Evolutionary conservation across 257 asterid species (phyloP), one percentile per base, ranked within the genome.

Genomic region (Plantago ovata): DNA sequence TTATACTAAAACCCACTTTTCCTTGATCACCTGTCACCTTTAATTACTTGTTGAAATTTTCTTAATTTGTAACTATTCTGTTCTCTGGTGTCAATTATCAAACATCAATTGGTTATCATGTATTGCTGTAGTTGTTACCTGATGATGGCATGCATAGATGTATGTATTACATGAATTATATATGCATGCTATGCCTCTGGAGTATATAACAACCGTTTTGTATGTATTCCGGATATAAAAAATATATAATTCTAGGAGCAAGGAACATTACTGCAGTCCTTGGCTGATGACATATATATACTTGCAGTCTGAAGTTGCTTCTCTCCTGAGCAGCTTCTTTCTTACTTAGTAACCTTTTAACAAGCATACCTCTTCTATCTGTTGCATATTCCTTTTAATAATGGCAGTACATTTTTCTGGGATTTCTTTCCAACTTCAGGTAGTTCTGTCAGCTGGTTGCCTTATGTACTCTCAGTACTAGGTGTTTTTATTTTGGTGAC

Each of bases 391-490:
- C 47, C 33, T 33, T 15, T 41, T 47, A 22, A n/a, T 68, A 68
- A 61, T 22, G 6, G 14, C 23, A 32, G 23, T 48, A 38, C 47
- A 38, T 64, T 38, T 32, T 9, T 28, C 36, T n/a, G 36, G 36
- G 36, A 28, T 28, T 44, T 10, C 66, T 48, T 64, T 43, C 67
- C 58, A 56, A 52, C 56, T 76, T 69, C 98, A 93, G 98, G 81
- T 71, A 86, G 86, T 75, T 71, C 95, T 53, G 74, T 77, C 72
- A 86, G 83, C 84, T 84, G 90, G 86, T 79, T 84, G 89, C 97
- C 91, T 10, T 88, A 89, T 61, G 67, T 84, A 23, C 76, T 93
- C 58, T 84, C 78, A 8, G 87, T 93, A 53, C 66, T 80, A 53
- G 97, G 95, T 56, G 69, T 84, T 69, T 93, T 89, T 68, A 79